Base-by-base conservation (phyloP, 2,329 filamentous ascomycete species). In the Ophioceras dolichostomum region DNA sequence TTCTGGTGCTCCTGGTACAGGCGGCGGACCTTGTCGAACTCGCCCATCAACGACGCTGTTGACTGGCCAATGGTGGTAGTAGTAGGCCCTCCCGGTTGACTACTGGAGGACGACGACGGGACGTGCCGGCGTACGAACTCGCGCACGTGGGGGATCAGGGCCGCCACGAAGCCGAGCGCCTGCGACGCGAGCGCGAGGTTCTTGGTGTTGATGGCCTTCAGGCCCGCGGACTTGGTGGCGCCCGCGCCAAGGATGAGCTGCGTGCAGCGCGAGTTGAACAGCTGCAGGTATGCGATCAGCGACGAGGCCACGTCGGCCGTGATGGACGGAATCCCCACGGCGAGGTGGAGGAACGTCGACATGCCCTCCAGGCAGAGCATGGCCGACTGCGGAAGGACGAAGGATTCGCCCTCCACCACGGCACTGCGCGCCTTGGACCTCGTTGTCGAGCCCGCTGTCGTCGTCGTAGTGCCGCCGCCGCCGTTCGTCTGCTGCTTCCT, bases 161-260 rank as follows among this genome's bases (percentile, higher is more conserved):
- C 78, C 18, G 88, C 83, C 32, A 94, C 77, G 55, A 98, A 95
- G 32, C 82, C 81, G 16, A 96, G 62, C 0, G 88, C 83, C 56
- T 95, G 89, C 0, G 83, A 88, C 3, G 91, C 88, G 14, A 96
- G 75, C 0, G 91, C 88, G 2, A 98, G 72, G 59, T 98, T 89
- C 49, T 91, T 91, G 1, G 91, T 94, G 1, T 85, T 94, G 55
- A 98, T 98, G 51, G 95, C 95, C 56, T 87, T 94, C 16, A 98
- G 66, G 0, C 89, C 89, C 1, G 88, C 91, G 18, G 83, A 87
- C 26, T 77, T 71, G 5, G 85, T 95, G 4, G 91, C 91, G 4
- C 91, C 91, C 2, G 91, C 91, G 1, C 91, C 91, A 6, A 98
- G 76, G 45, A 98, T 95, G 40, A 98, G 73, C 55, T 98, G 91